Evolutionary conservation across 257 asterid species (phyloP), one percentile per base, ranked within the genome.

Genomic region (Solanum chaucha): DNA sequence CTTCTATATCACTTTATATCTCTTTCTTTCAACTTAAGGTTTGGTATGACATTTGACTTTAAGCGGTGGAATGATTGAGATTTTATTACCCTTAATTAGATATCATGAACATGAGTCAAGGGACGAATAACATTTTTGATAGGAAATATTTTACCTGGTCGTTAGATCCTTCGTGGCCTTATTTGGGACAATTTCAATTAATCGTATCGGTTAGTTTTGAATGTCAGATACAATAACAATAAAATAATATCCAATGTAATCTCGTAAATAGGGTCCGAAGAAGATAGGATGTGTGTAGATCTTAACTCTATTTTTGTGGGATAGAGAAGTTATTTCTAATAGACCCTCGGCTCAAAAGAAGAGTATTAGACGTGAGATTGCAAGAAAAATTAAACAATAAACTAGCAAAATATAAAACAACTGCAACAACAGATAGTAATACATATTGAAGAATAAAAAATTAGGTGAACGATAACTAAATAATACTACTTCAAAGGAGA

Each of bases 1-100:
- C 78, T 86, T 64, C 88, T 85, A 74, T 81, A 71, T 88, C 89
- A 89, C 92, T 91, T 91, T 90, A 90, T 91, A 90, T 92, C 95
- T 67, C 86, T 92, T 90, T 92, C 93, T 93, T 89, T 89, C 93
- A 89, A 90, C 89, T 88, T 89, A 91, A 91, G 81, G 91, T 90
- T 92, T 88, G 92, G 90, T 90, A 70, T 88, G 86, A 83, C 82
- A 87, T 86, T 91, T 88, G 81, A 87, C 87, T 40, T 89, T 20
- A 58, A 58, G 11, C 4, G 1, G 26, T 1, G 12, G 5, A 58
- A 6, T 77, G 14, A 5, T 41, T n/a, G 36, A 41, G 13, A 8
- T 24, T 77, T 46, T 15, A 41, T 44, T 4, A 1, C 4, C 6
- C 24, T 7, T 41, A 75, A 20, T n/a, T 34, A 71, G 4, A 71